Conservation (phyloP, 83 land plant species). For the Isoetes engelmannii region DNA sequence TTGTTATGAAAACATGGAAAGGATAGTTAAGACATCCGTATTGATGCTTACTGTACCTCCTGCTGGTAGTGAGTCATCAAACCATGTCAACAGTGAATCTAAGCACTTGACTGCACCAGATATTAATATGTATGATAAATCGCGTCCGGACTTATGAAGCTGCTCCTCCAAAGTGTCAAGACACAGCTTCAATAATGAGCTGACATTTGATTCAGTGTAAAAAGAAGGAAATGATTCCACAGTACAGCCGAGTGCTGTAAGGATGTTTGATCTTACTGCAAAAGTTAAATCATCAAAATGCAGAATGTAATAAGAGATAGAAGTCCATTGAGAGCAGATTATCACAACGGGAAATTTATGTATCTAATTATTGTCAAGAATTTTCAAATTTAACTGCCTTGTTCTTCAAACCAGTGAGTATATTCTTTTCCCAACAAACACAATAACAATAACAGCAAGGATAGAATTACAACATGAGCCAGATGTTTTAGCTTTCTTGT, state of each 20-base stretch:
- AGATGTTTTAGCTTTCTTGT: slow-evolving; percentile 31
- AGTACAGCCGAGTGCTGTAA: slow-evolving; percentile 27
- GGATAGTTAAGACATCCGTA: not conserved
- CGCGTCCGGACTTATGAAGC: slow-evolving; percentile 25
- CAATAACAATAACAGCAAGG: not conserved
- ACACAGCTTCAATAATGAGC: slow-evolving; percentile 29
- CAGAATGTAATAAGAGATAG: not conserved
- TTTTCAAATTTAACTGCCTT: not conserved
- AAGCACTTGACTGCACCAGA: slow-evolving; percentile 44
- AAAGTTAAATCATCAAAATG: not conserved
- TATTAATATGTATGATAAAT: slow-evolving; percentile 26
- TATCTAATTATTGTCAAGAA: not conserved
- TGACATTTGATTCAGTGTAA: slow-evolving; percentile 34
- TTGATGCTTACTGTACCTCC: slow-evolving; percentile 26
- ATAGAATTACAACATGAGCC: slow-evolving; percentile 31
- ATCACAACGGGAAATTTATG: too few relatives aligned
- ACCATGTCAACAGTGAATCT: slow-evolving; percentile 40
- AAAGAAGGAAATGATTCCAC: slow-evolving; percentile 28
- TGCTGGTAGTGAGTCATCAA: slow-evolving; percentile 34
- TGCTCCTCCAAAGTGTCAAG: slow-evolving; percentile 39
- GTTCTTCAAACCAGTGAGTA: not conserved
- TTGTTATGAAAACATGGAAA: not conserved
- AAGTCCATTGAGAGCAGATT: not conserved
- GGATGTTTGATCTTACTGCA: slow-evolving; percentile 40
- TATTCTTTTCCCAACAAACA: not conserved